These are phyloP conservation scores for Orbilia ellipsospora DNA, from an alignment of 2,329 filamentous ascomycete species.

Conservation along the genomic window DNA sequence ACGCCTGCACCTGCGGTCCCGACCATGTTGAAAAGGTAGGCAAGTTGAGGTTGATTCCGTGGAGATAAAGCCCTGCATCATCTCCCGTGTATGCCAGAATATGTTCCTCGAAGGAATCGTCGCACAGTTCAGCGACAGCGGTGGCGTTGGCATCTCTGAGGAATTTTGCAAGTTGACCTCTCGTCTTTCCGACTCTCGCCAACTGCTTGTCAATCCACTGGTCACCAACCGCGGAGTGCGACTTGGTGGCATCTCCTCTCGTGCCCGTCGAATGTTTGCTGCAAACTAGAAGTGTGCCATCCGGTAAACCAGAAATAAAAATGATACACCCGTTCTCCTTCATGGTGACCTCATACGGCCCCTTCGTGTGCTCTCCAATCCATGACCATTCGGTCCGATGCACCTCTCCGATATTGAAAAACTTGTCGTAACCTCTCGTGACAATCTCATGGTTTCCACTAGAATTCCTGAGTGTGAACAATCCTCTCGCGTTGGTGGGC, in stretches of 20 bases:
- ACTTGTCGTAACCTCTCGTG: conserved; percentile 95
- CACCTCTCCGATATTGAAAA: conserved; percentile 93
- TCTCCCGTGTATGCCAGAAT: conserved; percentile 88
- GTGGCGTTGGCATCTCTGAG: conserved; percentile 86
- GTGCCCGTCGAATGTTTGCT: conserved; percentile 96
- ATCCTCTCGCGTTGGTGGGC: conserved; percentile 89
- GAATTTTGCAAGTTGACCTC: conserved; percentile 79
- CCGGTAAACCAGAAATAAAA: conserved; percentile 90
- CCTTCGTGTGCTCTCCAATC: conserved; percentile 78
- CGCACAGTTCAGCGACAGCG: conserved; percentile 93
- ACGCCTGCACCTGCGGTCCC: conserved; percentile 82
- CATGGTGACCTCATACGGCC: conserved; percentile 92
- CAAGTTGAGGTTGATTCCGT: conserved; percentile 96
- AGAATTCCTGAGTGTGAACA: conserved; percentile 82
- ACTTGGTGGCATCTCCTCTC: conserved; percentile 76
- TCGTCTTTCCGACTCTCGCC: conserved; percentile 78
- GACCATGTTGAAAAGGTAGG: conserved; percentile 90
- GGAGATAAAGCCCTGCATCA: conserved; percentile 88
- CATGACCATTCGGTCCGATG: conserved; percentile 82
- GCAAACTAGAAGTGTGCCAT: conserved; percentile 91
- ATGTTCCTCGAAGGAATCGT: conserved; percentile 96
- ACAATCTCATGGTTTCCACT: conserved; percentile 79
- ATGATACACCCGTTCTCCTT: conserved; percentile 99
- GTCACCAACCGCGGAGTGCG: conserved; percentile 87
- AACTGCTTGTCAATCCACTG: conserved; percentile 84